Conservation (phyloP, 768 basidiomycete species). For the Tulasnella sp. region DNA sequence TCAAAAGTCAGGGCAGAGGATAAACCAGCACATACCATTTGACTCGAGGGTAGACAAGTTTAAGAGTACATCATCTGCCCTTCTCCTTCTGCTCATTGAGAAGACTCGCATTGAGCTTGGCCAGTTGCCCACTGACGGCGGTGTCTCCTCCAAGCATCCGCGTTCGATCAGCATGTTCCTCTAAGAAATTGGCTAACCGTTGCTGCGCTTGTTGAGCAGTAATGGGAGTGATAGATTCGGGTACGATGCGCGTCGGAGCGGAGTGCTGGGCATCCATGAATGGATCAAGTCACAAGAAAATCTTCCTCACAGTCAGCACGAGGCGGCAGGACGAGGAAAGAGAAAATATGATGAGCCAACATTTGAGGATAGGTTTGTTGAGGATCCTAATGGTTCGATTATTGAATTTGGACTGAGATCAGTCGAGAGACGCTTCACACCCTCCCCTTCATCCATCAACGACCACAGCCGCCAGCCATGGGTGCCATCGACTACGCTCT, state of each 20-base stretch:
- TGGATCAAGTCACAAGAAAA: too few relatives aligned
- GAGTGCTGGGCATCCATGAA: not conserved
- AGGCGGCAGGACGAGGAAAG: too few relatives aligned
- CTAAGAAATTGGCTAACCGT: not conserved
- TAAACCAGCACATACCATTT: too few relatives aligned
- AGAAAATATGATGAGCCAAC: too few relatives aligned
- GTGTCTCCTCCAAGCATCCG: conserved; percentile 5
- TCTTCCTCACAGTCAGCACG: too few relatives aligned
- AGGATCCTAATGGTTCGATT: too few relatives aligned
- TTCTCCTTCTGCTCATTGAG: not conserved
- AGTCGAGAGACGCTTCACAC: not conserved
- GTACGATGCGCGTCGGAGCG: conserved; percentile 1
- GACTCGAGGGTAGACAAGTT: too few relatives aligned
- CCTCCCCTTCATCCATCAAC: not conserved
- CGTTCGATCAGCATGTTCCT: not conserved
- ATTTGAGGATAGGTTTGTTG: too few relatives aligned
- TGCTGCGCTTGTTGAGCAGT: not conserved
- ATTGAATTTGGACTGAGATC: not conserved
- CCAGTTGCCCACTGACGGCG: conserved; percentile 1
- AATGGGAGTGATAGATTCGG: not conserved
- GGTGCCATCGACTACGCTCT: conserved; percentile 49
- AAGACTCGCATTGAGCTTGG: not conserved
- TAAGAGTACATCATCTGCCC: too few relatives aligned
- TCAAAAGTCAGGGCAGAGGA: too few relatives aligned
- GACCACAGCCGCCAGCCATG: conserved; percentile 31